phyloP scores from a whole-genome alignment of 768 basidiomycete species.

The Lyophyllum atratum region DNA sequence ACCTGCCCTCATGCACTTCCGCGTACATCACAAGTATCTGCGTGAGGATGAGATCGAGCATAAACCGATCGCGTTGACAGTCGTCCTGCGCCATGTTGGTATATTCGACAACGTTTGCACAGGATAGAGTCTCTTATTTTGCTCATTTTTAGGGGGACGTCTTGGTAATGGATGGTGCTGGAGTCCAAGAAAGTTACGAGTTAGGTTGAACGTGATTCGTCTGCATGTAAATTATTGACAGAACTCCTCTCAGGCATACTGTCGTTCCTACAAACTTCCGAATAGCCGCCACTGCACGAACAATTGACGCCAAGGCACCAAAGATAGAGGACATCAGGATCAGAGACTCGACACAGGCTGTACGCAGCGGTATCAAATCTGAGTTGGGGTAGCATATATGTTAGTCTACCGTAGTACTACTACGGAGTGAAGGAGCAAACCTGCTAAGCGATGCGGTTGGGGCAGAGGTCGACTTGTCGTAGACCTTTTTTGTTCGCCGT shows the following conservation, averaged over 20 bases:
- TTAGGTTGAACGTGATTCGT: slow-evolving; percentile 31
- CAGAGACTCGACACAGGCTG: not conserved
- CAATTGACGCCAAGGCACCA: slow-evolving; percentile 41
- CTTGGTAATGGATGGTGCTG: slow-evolving; percentile 74
- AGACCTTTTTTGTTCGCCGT: not conserved
- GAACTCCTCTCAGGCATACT: slow-evolving; percentile 55
- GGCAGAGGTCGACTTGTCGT: slow-evolving; percentile 26
- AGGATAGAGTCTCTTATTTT: not conserved
- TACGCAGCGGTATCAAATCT: not conserved
- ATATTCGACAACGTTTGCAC: slow-evolving; percentile 3
- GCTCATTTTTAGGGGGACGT: slow-evolving; percentile 63
- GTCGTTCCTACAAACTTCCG: slow-evolving; percentile 76
- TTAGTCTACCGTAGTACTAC: slow-evolving; percentile 6
- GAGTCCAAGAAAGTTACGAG: slow-evolving; percentile 73
- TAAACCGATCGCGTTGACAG: slow-evolving; percentile 44
- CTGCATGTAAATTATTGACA: not conserved
- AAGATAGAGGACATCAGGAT: not conserved
- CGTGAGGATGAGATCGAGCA: slow-evolving; percentile 27
- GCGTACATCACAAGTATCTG: slow-evolving; percentile 42
- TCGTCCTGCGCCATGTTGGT: slow-evolving; percentile 69
- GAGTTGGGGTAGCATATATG: not conserved
- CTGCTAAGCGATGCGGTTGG: slow-evolving; percentile 16
- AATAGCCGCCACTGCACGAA: slow-evolving; percentile 79
- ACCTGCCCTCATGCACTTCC: slow-evolving; percentile 80
- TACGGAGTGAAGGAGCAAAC: not conserved